Base-by-base conservation (phyloP, 306 rosid species). In the Trifolium fragiferum region DNA sequence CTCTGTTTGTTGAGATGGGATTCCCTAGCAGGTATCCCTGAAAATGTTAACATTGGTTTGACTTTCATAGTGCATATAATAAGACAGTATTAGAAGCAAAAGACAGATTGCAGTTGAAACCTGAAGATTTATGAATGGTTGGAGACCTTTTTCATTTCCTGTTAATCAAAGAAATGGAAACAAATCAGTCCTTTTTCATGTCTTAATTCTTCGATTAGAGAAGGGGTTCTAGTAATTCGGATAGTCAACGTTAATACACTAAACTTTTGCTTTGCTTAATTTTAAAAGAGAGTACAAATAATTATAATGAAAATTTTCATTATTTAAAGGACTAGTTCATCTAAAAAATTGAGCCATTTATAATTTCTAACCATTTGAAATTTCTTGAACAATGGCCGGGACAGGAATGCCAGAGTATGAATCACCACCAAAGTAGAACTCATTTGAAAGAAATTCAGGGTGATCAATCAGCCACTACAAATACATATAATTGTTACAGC, bases 1-100 rank as follows among this genome's bases (percentile, higher is more conserved):
- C 70, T 13, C 15, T 23, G 0, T 1, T 0, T 16, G 53, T 41
- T 14, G 90, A 88, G 0, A 32, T 0, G 2, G 93, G 84, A 53
- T 90, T 88, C 53, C 96, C 96, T 1, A 81, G 65, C 8, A 87
- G 4, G 74, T 90, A 92, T 73, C 98, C 98, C 94, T 93, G 81
- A 14, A 54, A 33, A 50, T 40, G 2, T 33, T 12, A 18, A 33
- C 14, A 72, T 7, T 14, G 38, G 50, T 27, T 67, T n/a, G 64
- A 15, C 53, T 66, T 66, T 30, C 19, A 16, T 23, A 44, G 57
- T 73, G n/a, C 37, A 57, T n/a, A 60, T 59, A 32, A 86, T 74
- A 23, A 23, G n/a, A n/a, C 16, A 8, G 2, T 58, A 25, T 13
- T 66, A 7, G 60, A 41, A 60, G 41, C 9, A n/a, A 30, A 10